Evolutionary conservation across 164 flowering plant genomes (phyloP), one percentile per base, ranked within the genome.

Genomic region (Annona squamosa): DNA sequence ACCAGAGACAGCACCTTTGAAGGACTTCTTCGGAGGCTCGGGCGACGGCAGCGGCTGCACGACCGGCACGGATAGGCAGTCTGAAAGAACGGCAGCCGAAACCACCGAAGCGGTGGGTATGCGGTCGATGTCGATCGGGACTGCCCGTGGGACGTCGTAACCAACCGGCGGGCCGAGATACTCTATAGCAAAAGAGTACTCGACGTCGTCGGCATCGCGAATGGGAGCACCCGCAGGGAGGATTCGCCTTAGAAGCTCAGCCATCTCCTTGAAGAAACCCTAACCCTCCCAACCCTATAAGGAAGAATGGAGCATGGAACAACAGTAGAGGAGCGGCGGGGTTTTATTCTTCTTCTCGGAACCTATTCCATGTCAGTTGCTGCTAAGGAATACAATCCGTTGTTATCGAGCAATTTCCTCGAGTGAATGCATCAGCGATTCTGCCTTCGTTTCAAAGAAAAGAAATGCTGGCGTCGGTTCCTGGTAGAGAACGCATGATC

Each of bases 131-230:
- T 90, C 87, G 10, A 94, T 80, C 0, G 97, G 99, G 63, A 81
- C 71, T 3, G 81, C 91, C 41, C 76, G 79, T 1, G 94, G 97
- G 16, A 94, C 71, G 45, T 82, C 86, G 48, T 80, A 81, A 48
- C 74, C 45, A 1, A 94, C 79, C 4, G 88, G 91, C 48, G 97
- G 95, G 4, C 97, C 99, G 12, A 74, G 46, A 70, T 94, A 92
- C 85, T 87, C 95, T 42, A 81, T 10, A 1, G 99, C 99, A 77
- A 92, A 82, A 1, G 97, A 89, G 75, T 84, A 90, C 45, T 91
- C 94, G 1, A 77, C 18, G 41, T 76, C 85, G 46, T 77, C 83
- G 12, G 77, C 83, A 19, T 61, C 66, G 44, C 81, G 73, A 69
- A 59, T 70, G 44, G 86, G 72, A 73, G 81, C 72, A 69, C 69